Conservation (phyloP, 1,284 basidiomycete genomes). For the Cystobasidiaceae sp. region DNA sequence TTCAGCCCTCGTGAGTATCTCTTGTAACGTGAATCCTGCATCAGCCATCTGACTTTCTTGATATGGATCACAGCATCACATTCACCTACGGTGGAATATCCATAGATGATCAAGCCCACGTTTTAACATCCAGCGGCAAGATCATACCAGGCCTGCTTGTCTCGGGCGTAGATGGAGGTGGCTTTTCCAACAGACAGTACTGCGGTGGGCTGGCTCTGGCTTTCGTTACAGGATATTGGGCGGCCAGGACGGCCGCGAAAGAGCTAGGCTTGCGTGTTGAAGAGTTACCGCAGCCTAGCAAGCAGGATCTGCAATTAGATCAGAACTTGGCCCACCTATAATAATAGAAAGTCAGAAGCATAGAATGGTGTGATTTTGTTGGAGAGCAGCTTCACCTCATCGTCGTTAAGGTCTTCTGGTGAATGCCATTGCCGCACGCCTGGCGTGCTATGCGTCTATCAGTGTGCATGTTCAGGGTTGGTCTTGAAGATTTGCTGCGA, state of each 20-base stretch:
- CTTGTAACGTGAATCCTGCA: neutral
- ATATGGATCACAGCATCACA: neutral
- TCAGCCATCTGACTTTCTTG: neutral
- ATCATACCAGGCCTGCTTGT: neutral
- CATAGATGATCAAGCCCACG: neutral
- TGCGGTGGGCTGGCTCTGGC: neutral
- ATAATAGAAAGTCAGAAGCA: too few relatives aligned
- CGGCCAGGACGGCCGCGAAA: neutral
- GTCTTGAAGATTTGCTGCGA: too few relatives aligned
- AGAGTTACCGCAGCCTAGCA: neutral
- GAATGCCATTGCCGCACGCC: too few relatives aligned
- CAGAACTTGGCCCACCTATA: too few relatives aligned
- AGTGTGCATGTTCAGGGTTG: too few relatives aligned
- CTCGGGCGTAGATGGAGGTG: neutral
- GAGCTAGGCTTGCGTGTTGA: neutral
- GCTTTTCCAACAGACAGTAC: neutral
- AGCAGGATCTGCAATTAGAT: neutral
- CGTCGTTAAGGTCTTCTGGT: too few relatives aligned
- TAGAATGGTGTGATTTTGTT: too few relatives aligned
- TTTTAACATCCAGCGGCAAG: neutral
- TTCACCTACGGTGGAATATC: neutral
- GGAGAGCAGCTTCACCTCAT: too few relatives aligned
- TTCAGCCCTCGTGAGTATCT: neutral
- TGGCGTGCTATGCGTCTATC: too few relatives aligned
- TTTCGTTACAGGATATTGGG: neutral